A percentile compares a stretch with the other conserved stretches of the same genome.
These are phyloP conservation scores for Meyerozyma guilliermondii DNA, from an alignment of 1,139 yeast species.

Conservation along the genomic window DNA sequence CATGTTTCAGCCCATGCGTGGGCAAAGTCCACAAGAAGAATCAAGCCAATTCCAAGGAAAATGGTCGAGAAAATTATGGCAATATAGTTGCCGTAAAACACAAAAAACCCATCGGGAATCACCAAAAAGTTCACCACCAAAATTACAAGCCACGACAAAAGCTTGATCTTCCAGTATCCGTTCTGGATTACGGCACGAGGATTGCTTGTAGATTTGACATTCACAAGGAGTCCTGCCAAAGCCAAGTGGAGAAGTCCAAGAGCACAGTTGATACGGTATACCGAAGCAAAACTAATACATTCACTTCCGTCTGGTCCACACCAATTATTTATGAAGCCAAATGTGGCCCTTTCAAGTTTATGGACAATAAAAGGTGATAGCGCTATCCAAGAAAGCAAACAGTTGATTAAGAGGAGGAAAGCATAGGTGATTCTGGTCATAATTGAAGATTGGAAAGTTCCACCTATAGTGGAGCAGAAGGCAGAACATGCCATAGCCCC, in stretches of 20 bases:
- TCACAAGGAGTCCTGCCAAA: slow-evolving; percentile 62
- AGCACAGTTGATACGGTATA: slow-evolving; percentile 85
- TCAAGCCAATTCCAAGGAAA: slow-evolving; percentile 84
- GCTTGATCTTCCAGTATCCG: slow-evolving; percentile 83
- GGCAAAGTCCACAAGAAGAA: slow-evolving; percentile 90
- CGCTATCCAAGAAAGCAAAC: slow-evolving; percentile 85
- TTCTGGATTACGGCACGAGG: slow-evolving; percentile 84
- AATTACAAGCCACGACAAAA: slow-evolving; percentile 55
- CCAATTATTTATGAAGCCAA: slow-evolving; percentile 58
- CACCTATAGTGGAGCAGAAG: slow-evolving; percentile 56
- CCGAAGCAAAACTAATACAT: slow-evolving; percentile 90
- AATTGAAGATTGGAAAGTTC: slow-evolving; percentile 61
- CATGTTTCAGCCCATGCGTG: slow-evolving; percentile 99
- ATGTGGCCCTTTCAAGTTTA: slow-evolving; percentile 68
- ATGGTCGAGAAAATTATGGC: slow-evolving; percentile 81
- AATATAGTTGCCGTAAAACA: slow-evolving; percentile 86
- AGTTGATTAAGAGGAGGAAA: slow-evolving; percentile 65
- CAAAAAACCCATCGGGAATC: slow-evolving; percentile 82
- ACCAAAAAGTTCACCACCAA: slow-evolving; percentile 58
- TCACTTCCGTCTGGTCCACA: slow-evolving; percentile 76
- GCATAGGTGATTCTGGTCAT: slow-evolving; percentile 78
- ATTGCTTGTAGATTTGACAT: slow-evolving; percentile 73
- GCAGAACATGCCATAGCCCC: slow-evolving; percentile 85
- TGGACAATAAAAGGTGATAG: slow-evolving; percentile 76
- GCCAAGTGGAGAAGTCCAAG: slow-evolving; percentile 74